Conservation (phyloP, 306 rosid genomes). For the Alnus rubra region DNA sequence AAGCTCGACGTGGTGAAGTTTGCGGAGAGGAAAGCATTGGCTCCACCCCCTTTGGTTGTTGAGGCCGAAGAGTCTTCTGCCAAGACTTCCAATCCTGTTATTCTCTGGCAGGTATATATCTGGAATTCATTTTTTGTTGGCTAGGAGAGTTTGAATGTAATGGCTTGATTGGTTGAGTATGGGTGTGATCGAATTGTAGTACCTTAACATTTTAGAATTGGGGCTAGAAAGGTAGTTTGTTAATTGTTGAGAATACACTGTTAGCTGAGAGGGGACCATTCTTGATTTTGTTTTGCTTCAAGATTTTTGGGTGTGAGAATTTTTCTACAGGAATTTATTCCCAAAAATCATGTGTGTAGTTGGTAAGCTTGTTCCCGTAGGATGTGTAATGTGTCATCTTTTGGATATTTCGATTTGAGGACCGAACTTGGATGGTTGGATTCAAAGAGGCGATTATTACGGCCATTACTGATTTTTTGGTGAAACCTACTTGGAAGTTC, state of each 20-base stretch:
- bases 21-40: conserved; percentile 46
- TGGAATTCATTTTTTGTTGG: not conserved
- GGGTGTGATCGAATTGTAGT: not conserved
- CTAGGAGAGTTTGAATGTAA: not conserved
- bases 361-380: not conserved
- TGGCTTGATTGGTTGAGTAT: not conserved
- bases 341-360: not conserved
- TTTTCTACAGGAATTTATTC: too few species aligned
- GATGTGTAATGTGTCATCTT: not conserved
- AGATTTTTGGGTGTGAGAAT: not conserved
- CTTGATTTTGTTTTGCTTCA: not conserved
- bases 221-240: not conserved
- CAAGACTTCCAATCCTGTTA: conserved; percentile 71
- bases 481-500: not conserved
- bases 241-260: not conserved
- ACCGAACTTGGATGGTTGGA: conserved; percentile 1
- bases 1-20: conserved; percentile 54
- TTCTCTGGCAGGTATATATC: conserved; percentile 60
- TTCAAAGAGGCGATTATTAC: not conserved
- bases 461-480: not conserved
- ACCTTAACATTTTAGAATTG: not conserved
- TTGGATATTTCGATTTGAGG: not conserved
- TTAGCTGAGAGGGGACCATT: not conserved
- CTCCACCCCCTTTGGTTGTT: conserved; percentile 49
- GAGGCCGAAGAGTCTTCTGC: conserved; percentile 45